Conservation (phyloP, 306 rosid species). For the Urtica urens region DNA sequence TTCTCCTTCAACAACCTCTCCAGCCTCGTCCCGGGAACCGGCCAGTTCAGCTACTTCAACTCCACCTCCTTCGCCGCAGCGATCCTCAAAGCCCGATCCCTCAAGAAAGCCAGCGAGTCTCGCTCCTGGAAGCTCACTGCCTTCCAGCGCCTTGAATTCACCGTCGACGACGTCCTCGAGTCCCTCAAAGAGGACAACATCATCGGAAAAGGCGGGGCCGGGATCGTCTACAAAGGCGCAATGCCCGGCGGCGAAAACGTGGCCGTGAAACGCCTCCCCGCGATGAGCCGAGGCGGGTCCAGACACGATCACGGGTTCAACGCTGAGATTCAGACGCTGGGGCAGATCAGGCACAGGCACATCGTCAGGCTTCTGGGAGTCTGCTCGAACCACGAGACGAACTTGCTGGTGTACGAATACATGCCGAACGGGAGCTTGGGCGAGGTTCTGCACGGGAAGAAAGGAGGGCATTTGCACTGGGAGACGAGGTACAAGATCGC, state of each 20-base stretch:
- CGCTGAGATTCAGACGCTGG: slow-evolving; percentile 92
- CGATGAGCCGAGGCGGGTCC: slow-evolving; percentile 31
- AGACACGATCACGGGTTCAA: slow-evolving; percentile 97
- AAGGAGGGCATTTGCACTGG: slow-evolving; percentile 93
- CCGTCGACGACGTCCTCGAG: slow-evolving; percentile 83
- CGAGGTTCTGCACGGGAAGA: slow-evolving; percentile 93
- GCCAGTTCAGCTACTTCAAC: slow-evolving; percentile 94
- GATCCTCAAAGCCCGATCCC: slow-evolving; percentile 70
- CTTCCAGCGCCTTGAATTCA: slow-evolving; percentile 84
- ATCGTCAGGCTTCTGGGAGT: slow-evolving; percentile 80
- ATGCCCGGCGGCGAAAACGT: slow-evolving; percentile 68
- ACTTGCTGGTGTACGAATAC: slow-evolving; percentile 87
- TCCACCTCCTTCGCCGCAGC: slow-evolving; percentile 78
- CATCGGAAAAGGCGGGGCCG: slow-evolving; percentile 98
- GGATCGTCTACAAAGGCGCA: slow-evolving; percentile 83
- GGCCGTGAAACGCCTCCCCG: slow-evolving; percentile 89
- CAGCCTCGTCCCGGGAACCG: slow-evolving; percentile 91
- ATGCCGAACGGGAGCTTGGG: slow-evolving; percentile 99
- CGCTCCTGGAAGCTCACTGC: slow-evolving; percentile 87
- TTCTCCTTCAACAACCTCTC: slow-evolving; percentile 91
- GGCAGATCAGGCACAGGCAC: slow-evolving; percentile 85
- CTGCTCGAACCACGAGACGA: slow-evolving; percentile 92
- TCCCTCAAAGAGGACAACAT: slow-evolving; percentile 83
- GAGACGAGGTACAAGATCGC: slow-evolving; percentile 83
- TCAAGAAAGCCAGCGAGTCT: slow-evolving; percentile 73